Evolutionary conservation across 345 rosid species (phyloP).

Genomic region (Sisymbrium irio): DNA sequence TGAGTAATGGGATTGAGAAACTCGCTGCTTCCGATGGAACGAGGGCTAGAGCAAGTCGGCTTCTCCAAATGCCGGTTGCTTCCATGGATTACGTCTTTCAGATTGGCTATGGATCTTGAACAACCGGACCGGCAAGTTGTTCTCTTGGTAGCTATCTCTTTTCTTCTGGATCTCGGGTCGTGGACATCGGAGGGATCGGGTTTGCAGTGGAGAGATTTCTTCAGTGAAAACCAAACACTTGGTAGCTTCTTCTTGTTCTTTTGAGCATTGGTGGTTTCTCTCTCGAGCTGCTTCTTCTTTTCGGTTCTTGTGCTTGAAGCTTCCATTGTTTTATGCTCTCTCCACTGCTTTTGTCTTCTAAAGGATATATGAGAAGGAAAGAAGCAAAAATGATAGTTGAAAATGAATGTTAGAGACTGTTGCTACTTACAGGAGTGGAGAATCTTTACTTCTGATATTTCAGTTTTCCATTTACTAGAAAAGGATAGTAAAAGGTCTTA

Average conservation of each 20-base stretch:
- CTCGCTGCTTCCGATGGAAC: constrained; percentile 98
- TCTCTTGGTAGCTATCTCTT: constrained; percentile 55
- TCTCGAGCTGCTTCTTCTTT: neutral
- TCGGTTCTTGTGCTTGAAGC: constrained; percentile 14
- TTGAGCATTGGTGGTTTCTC: neutral
- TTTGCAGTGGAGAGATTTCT: constrained; percentile 56
- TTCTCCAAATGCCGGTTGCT: constrained; percentile 78
- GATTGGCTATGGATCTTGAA: constrained; percentile 94
- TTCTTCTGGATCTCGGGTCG: constrained; percentile 51
- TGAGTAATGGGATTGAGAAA: constrained; percentile 94
- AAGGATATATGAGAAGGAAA: neutral
- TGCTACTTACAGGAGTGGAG: neutral
- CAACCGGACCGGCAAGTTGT: constrained; percentile 64
- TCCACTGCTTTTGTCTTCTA: neutral
- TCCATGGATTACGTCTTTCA: constrained; percentile 94
- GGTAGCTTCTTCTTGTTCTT: constrained; percentile 46
- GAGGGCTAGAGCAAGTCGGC: constrained; percentile 96
- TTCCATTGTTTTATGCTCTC: constrained; percentile 14
- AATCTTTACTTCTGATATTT: neutral
- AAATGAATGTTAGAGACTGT: constrained; percentile 3
- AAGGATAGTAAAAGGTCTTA: neutral
- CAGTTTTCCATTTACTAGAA: neutral
- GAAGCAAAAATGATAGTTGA: neutral
- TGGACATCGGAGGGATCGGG: constrained; percentile 54
- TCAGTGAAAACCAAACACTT: constrained; percentile 60